Evolutionary conservation across 257 asterid genomes (phyloP), one percentile per base, ranked within the genome.

Genomic region (Echites panduratus): DNA sequence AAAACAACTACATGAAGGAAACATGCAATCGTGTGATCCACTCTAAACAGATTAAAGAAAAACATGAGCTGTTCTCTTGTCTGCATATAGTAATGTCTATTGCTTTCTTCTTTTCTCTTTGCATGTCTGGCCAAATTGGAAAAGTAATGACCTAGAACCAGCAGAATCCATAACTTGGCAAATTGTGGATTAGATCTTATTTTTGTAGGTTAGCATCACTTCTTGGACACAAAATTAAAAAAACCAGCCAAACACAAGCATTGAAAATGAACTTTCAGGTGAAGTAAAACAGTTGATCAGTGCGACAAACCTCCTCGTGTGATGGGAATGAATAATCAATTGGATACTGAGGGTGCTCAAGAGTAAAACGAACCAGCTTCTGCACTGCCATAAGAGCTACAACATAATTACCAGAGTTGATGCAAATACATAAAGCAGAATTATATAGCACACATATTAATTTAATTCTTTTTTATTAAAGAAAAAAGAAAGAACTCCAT

Each of bases 301-400:
- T 3, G 16, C 24, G 29, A 53, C 80, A 0, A 74, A 92, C 99
- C 91, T 92, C 97, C 53, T 90, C 90, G 24, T 90, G 79, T 26
- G 98, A 92, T 20, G 99, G 99, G 72, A 95, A 85, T 14, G 89
- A 78, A 84, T 90, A 95, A 70, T 95, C 97, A 43, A 71, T 35
- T 17, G 92, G 93, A 82, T 95, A 95, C 68, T 59, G 83, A 72
- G 91, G 96, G 84, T 95, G 90, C 83, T 78, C 88, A 73, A 87
- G 66, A 32, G 99, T 92, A 83, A 79, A 77, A 75, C 94, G 88
- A 73, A 95, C 90, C 74, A 95, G 84, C 79, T 65, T 82, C 99
- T 95, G 96, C 91, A 85, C 73, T 26, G 54, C 84, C 84, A 85
- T 72, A 87, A 79, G 40, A 70, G 52, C 43, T 75, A 66, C 59